A percentile compares a stretch with the other conserved stretches of the same genome.
Evolutionary conservation across 2,329 filamentous ascomycete genomes (phyloP).

Genomic region (Lecanoromycetidae sp.): DNA sequence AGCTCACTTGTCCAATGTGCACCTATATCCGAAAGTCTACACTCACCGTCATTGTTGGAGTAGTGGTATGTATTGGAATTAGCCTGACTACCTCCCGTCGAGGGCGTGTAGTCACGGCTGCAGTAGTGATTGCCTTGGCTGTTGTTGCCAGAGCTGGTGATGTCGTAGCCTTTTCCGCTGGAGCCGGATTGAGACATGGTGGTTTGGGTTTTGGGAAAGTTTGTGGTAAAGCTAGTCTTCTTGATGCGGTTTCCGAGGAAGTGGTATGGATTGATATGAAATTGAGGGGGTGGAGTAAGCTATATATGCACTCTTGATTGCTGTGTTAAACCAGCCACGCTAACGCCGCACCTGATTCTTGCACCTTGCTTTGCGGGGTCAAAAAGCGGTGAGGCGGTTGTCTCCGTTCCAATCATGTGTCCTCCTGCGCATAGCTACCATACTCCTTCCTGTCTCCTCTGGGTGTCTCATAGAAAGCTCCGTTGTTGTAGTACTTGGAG

Average conservation of each 20-base stretch:
- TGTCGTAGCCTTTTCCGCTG: constrained; percentile 14
- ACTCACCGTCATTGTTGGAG: constrained; percentile 24
- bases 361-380: no score
- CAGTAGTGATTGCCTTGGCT: constrained; percentile 30
- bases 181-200: constrained; percentile 6
- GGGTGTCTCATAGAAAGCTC: constrained; percentile 19
- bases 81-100: constrained; percentile 20
- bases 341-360: no score
- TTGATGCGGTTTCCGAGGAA: background rate
- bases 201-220: background rate
- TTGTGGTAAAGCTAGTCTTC: background rate
- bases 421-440: background rate
- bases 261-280: background rate
- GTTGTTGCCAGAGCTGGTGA: constrained; percentile 17
- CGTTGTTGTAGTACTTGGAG: constrained; percentile 29
- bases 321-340: no score
- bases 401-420: no score
- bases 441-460: background rate
- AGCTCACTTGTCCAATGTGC: no score
- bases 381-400: no score
- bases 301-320: no score
- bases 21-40: background rate
- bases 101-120: constrained; percentile 25
- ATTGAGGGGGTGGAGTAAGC: background rate
- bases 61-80: constrained; percentile 32